phyloP scores from a whole-genome alignment of 2,329 filamentous ascomycete species.

The Reticulascus tulasneorum region DNA sequence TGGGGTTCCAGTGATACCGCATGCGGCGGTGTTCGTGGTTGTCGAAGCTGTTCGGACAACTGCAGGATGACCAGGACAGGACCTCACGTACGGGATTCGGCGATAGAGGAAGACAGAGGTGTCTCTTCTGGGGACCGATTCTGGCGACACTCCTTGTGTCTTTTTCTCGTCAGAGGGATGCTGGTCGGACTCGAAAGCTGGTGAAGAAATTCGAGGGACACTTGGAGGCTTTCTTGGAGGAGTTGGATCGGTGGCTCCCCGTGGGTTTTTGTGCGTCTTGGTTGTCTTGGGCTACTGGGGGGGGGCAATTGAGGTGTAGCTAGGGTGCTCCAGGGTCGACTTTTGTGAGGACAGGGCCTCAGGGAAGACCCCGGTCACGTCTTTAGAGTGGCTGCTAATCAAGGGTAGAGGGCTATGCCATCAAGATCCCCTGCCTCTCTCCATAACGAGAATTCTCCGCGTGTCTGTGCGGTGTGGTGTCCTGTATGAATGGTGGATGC shows the following conservation, averaged over 20 bases:
- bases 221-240: slow-evolving; percentile 23
- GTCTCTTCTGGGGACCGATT: slow-evolving; percentile 5
- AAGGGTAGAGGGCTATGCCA: slow-evolving; percentile 30
- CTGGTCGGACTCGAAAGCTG: slow-evolving; percentile 11
- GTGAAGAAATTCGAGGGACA: slow-evolving; percentile 27
- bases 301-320: slow-evolving; percentile 40
- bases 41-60: slow-evolving; percentile 38
- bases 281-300: slow-evolving; percentile 24
- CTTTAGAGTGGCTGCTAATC: slow-evolving; percentile 35
- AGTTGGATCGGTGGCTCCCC: slow-evolving; percentile 35
- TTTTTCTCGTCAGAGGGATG: slow-evolving; percentile 6
- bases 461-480: slow-evolving; percentile 24
- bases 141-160: neutral
- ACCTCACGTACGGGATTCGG: slow-evolving; percentile 25
- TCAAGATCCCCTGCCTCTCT: slow-evolving; percentile 25
- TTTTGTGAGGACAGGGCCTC: slow-evolving; percentile 28
- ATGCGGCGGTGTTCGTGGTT: slow-evolving; percentile 44
- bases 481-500: slow-evolving; percentile 18
- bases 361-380: slow-evolving; percentile 28
- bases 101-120: slow-evolving; percentile 14
- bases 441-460: slow-evolving; percentile 31
- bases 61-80: slow-evolving; percentile 37
- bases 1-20: slow-evolving; percentile 44
- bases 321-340: slow-evolving; percentile 36
- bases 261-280: slow-evolving; percentile 48